Conservation (phyloP, 805 yeast species). For the Candida ipomoeae region DNA sequence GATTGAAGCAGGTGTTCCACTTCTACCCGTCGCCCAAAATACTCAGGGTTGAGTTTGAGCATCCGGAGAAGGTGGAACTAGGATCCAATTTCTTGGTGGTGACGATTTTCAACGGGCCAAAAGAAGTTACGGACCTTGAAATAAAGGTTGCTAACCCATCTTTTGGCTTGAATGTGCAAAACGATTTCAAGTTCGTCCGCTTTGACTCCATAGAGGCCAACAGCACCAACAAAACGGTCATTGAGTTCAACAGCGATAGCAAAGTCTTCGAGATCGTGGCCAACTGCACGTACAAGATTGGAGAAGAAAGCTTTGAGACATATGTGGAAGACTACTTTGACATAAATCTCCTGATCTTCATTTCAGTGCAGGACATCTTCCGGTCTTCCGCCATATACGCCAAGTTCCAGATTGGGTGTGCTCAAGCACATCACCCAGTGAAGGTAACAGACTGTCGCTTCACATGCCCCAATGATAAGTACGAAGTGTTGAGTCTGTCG, state of each 20-base stretch:
- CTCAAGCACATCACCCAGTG: constrained; percentile 48
- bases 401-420: constrained; percentile 65
- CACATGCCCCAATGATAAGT: constrained; percentile 24
- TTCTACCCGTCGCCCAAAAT: constrained; percentile 19
- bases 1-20: neutral
- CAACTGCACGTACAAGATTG: constrained; percentile 19
- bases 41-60: constrained; percentile 26
- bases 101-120: constrained; percentile 26
- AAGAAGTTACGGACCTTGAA: constrained; percentile 20
- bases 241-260: constrained; percentile 26
- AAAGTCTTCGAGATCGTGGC: constrained; percentile 23
- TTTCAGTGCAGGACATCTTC: constrained; percentile 78
- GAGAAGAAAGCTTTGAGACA: constrained; percentile 20
- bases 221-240: constrained; percentile 22
- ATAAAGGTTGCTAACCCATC: constrained; percentile 9
- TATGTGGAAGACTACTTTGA: constrained; percentile 39
- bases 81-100: constrained; percentile 26
- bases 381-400: constrained; percentile 53
- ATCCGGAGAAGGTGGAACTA: constrained; percentile 25
- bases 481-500: constrained; percentile 19
- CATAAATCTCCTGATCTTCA: constrained; percentile 57
- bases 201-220: constrained; percentile 1
- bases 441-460: constrained; percentile 46
- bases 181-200: neutral
- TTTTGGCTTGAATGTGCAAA: constrained; percentile 16